A percentile compares a stretch with the other conserved stretches of the same genome.
Evolutionary conservation across 2,329 filamentous ascomycete species (phyloP).

Genomic region (Fusarium nematophilum): DNA sequence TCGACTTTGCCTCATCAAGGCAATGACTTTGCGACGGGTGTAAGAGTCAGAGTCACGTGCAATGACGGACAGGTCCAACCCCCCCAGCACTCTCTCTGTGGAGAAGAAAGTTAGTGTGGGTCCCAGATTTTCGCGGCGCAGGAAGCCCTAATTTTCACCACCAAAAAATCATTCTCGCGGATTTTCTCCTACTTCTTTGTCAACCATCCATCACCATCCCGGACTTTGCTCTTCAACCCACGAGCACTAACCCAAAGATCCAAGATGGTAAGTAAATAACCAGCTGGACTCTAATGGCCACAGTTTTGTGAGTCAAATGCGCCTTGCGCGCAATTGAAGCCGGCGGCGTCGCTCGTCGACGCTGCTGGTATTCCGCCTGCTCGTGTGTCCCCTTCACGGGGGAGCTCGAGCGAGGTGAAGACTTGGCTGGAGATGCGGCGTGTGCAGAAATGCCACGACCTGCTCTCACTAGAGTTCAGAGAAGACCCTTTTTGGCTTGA

Average conservation of each 20-base stretch:
- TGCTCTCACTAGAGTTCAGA: conserved; percentile 91
- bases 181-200: conserved; percentile 44
- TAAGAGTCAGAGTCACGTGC: conserved; percentile 37
- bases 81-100: conserved; percentile 21
- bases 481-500: conserved; percentile 82
- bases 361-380: conserved; percentile 51
- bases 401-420: conserved; percentile 59
- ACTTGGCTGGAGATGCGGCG: conserved; percentile 72
- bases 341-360: conserved; percentile 46
- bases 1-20: conserved; percentile 25
- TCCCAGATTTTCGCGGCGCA: conserved; percentile 10
- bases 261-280: conserved; percentile 57
- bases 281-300: conserved; percentile 53
- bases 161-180: conserved; percentile 37
- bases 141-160: conserved; percentile 55
- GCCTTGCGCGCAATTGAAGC: conserved; percentile 49
- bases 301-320: conserved; percentile 51
- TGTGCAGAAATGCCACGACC: conserved; percentile 66
- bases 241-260: conserved; percentile 51
- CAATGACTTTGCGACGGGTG: conserved; percentile 17
- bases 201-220: conserved; percentile 46
- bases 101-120: conserved; percentile 32
- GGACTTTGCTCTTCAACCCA: conserved; percentile 50
- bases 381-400: conserved; percentile 32
- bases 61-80: neutral